Evolutionary conservation across 1,139 yeast genomes (phyloP).

Genomic region (Geotrichum carabidarum): DNA sequence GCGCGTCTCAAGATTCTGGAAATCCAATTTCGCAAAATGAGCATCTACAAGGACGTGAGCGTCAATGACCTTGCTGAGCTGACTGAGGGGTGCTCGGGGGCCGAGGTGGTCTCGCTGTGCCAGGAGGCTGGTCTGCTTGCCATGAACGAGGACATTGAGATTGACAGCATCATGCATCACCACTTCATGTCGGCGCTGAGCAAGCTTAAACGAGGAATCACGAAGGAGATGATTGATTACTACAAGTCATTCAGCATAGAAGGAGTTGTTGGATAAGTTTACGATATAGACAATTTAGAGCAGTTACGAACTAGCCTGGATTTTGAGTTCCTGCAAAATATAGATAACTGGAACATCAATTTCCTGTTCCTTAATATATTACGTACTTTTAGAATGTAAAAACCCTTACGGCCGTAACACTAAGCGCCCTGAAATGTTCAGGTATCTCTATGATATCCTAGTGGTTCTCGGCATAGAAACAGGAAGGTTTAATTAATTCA

Average conservation of each 20-base stretch:
- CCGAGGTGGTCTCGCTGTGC: slow-evolving; percentile 84
- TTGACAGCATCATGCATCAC: slow-evolving; percentile 48
- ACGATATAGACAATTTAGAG: neutral
- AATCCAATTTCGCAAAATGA: slow-evolving; percentile 59
- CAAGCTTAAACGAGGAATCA: slow-evolving; percentile 71
- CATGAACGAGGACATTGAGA: slow-evolving; percentile 66
- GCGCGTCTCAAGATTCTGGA: slow-evolving; percentile 73
- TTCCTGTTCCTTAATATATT: no score
- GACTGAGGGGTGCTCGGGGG: slow-evolving; percentile 93
- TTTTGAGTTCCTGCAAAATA: no score
- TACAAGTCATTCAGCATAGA: slow-evolving; percentile 57
- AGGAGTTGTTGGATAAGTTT: slow-evolving; percentile 12
- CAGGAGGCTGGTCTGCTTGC: slow-evolving; percentile 95
- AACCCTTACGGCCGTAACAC: no score
- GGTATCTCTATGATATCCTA: no score
- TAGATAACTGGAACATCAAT: no score
- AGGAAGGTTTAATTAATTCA: no score
- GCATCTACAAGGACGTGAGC: slow-evolving; percentile 42
- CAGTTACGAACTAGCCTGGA: neutral
- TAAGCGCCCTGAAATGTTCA: no score
- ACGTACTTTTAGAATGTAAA: no score
- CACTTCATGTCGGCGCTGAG: slow-evolving; percentile 71
- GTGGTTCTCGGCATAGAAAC: no score
- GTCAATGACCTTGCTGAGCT: slow-evolving; percentile 50
- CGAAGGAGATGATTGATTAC: slow-evolving; percentile 74